A percentile compares a stretch with the other conserved stretches of the same genome.
These are phyloP conservation scores for Acanthamoeba divionensis DNA, from an alignment of 208 protist species.

Conservation along the genomic window DNA sequence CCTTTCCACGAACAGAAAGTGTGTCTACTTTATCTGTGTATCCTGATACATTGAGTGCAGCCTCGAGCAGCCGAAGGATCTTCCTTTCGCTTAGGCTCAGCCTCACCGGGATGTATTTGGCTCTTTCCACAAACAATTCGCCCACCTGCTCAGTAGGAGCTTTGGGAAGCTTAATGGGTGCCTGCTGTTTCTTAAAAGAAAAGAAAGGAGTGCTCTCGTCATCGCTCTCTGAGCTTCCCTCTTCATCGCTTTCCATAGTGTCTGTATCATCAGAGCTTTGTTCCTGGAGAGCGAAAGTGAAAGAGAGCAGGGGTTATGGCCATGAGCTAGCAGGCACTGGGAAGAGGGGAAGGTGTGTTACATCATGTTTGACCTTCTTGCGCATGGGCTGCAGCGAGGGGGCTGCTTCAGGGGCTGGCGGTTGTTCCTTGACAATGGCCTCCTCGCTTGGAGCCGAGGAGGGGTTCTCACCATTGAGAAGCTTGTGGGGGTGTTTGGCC, in stretches of 20 bases:
- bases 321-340: background rate
- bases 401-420: background rate
- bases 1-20: background rate
- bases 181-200: background rate
- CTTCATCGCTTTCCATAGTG: constrained; percentile 8
- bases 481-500: background rate
- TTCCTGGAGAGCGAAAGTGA: background rate
- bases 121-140: constrained; percentile 54
- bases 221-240: background rate
- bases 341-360: background rate
- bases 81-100: constrained; percentile 74
- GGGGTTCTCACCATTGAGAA: background rate
- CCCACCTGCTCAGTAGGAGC: background rate
- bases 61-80: constrained; percentile 74
- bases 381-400: background rate
- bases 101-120: constrained; percentile 78
- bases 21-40: constrained; percentile 79
- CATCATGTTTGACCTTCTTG: background rate
- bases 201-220: background rate
- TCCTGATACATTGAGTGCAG: constrained; percentile 75
- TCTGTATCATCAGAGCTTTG: background rate
- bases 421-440: background rate
- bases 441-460: background rate
- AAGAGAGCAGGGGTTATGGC: background rate
- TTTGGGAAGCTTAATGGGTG: background rate